These are phyloP conservation scores for Pyricularia pennisetigena DNA, from an alignment of 2,329 filamentous ascomycete species.

Conservation along the genomic window DNA sequence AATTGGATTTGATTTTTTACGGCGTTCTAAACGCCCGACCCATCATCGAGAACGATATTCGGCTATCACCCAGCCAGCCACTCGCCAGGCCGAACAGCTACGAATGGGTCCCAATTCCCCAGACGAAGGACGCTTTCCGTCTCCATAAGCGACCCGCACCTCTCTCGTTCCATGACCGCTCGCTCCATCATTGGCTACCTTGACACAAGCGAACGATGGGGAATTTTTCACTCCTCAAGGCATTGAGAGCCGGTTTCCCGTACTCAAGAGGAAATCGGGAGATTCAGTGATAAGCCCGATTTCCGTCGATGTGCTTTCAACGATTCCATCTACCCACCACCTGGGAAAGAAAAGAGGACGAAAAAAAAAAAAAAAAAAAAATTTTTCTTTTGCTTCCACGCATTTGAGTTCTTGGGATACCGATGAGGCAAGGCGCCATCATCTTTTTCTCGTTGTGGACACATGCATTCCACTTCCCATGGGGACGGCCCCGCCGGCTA, in stretches of 20 bases:
- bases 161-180: neutral
- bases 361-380: neutral
- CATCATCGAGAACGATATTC: neutral
- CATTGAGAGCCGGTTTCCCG: neutral
- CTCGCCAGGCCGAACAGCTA: neutral
- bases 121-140: neutral
- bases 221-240: neutral
- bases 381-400: neutral
- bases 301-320: neutral
- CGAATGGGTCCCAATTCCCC: constrained; percentile 1
- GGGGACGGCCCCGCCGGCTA: constrained; percentile 1
- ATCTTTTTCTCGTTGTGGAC: neutral
- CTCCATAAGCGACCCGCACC: constrained; percentile 5
- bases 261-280: neutral
- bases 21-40: neutral
- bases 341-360: too few species aligned
- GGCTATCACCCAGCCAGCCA: neutral
- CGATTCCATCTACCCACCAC: neutral
- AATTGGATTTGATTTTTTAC: neutral
- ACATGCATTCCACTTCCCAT: neutral
- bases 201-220: neutral
- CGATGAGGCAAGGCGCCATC: neutral
- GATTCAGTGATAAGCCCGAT: neutral
- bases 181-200: neutral
- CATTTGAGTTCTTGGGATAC: neutral